Conservation (phyloP, 2,329 filamentous ascomycete genomes). For the Penicillium frequentans region DNA sequence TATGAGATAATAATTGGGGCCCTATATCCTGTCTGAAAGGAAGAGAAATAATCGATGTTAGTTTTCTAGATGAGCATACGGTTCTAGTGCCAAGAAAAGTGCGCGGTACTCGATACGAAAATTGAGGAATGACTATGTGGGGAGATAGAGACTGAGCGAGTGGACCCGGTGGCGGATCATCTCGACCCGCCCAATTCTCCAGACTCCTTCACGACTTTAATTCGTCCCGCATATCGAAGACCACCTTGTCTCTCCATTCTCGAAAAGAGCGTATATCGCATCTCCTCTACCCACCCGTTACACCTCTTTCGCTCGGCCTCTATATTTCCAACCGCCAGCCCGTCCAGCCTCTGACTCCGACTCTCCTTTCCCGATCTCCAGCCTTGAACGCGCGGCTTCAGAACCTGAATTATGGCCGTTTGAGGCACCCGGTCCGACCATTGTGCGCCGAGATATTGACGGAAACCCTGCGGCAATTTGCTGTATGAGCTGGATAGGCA, state of each 20-base stretch:
- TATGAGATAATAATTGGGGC: no score
- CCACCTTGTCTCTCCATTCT: background rate
- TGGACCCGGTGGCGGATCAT: conserved; percentile 24
- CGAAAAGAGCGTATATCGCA: background rate
- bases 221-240: background rate
- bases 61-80: background rate
- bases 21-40: no score
- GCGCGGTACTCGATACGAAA: background rate
- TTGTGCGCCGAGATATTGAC: background rate
- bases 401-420: conserved; percentile 17
- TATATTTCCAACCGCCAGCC: background rate
- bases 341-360: background rate
- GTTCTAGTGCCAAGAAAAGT: background rate
- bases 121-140: conserved; percentile 1
- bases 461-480: conserved; percentile 1
- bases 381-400: conserved; percentile 10
- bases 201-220: conserved; percentile 13
- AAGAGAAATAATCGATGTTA: no score
- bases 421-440: background rate
- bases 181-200: conserved; percentile 19
- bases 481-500: conserved; percentile 12
- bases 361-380: conserved; percentile 5
- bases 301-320: background rate
- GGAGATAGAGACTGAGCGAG: conserved; percentile 7
- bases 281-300: background rate